Evolutionary conservation across 2,329 filamentous ascomycete species (phyloP).

Genomic region (Diaporthe citrichinensis): DNA sequence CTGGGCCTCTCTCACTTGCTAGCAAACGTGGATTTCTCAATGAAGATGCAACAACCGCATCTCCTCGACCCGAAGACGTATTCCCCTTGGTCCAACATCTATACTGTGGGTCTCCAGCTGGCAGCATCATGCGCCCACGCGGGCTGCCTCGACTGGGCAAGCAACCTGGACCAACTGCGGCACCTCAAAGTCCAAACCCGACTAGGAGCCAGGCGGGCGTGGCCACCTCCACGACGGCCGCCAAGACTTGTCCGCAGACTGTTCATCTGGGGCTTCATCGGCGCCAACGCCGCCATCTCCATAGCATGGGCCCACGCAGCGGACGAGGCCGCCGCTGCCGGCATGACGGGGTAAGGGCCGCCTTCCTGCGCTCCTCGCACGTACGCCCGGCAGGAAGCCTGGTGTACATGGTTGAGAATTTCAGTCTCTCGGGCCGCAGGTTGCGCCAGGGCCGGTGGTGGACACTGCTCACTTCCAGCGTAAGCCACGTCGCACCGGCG

Average conservation of each 20-base stretch:
- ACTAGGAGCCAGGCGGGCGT: no score
- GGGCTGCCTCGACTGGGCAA: neutral
- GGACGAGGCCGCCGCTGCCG: neutral
- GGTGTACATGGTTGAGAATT: neutral
- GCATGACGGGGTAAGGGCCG: neutral
- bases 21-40: neutral
- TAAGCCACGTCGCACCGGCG: neutral
- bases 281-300: conserved; percentile 3
- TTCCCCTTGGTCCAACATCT: neutral
- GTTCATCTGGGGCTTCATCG: conserved; percentile 12
- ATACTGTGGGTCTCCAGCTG: neutral
- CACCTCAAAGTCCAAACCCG: neutral
- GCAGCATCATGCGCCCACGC: neutral
- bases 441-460: neutral
- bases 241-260: neutral
- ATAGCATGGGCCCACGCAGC: conserved; percentile 3
- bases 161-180: neutral
- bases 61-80: neutral
- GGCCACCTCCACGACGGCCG: neutral
- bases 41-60: no score
- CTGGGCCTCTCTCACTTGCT: neutral
- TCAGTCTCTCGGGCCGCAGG: neutral
- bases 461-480: neutral
- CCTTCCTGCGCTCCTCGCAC: neutral
- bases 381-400: neutral